A percentile compares a stretch with the other conserved stretches of the same genome.
phyloP scores from a whole-genome alignment of 148 eudicot genomes.

The Cornus controversa region DNA sequence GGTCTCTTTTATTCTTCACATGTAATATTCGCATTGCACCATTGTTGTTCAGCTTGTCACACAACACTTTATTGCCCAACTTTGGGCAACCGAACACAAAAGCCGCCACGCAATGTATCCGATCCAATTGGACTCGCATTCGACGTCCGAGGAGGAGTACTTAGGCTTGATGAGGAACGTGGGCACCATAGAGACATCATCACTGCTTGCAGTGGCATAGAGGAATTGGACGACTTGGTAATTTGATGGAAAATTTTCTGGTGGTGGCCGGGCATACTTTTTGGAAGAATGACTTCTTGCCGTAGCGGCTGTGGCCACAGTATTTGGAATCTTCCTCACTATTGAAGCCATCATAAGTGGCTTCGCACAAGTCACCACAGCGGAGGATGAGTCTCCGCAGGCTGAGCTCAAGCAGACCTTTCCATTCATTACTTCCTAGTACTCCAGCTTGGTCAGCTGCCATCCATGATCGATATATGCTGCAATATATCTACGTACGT shows the following conservation, averaged over 20 bases:
- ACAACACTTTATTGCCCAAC: neutral
- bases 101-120: slow-evolving; percentile 15
- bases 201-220: slow-evolving; percentile 23
- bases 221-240: slow-evolving; percentile 20
- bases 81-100: neutral
- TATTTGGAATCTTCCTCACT: slow-evolving; percentile 20
- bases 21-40: neutral
- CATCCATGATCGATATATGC: too few species aligned
- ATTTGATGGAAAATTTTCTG: neutral
- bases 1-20: neutral
- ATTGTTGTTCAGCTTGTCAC: too few species aligned
- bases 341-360: slow-evolving; percentile 38
- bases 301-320: slow-evolving; percentile 25
- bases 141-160: slow-evolving; percentile 7
- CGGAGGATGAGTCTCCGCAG: slow-evolving; percentile 56
- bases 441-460: slow-evolving; percentile 12
- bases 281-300: slow-evolving; percentile 14
- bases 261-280: slow-evolving; percentile 13
- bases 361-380: slow-evolving; percentile 72
- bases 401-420: slow-evolving; percentile 40
- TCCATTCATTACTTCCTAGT: slow-evolving; percentile 53
- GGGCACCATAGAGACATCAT: slow-evolving; percentile 2
- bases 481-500: too few species aligned
- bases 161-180: slow-evolving; percentile 14
- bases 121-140: slow-evolving; percentile 30